Evolutionary conservation across 306 rosid genomes (phyloP).

Genomic region (Ceratonia siliqua): DNA sequence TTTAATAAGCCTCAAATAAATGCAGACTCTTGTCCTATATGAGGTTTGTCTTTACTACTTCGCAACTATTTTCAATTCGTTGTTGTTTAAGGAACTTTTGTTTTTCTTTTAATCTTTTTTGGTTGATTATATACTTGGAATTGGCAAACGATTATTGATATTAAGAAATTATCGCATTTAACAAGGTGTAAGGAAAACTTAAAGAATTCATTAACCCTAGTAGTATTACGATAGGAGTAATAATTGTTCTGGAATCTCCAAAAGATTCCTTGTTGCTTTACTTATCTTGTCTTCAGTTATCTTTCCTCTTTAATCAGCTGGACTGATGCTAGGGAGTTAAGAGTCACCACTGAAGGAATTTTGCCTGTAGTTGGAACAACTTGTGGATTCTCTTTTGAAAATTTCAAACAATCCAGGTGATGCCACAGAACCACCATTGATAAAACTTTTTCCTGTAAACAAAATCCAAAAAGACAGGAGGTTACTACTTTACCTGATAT

Average conservation of each 20-base stretch:
- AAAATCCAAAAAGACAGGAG: slow-evolving; percentile 23
- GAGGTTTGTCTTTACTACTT: not conserved
- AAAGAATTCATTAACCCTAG: not conserved
- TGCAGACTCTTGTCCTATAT: not conserved
- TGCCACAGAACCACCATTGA: slow-evolving; percentile 8
- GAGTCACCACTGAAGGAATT: not conserved
- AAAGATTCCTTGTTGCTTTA: slow-evolving; percentile 3
- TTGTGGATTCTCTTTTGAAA: not conserved
- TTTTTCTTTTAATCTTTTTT: not conserved
- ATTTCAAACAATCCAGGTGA: not conserved
- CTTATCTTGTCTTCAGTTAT: not conserved
- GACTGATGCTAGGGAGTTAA: not conserved
- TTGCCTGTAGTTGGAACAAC: not conserved
- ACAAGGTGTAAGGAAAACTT: not conserved
- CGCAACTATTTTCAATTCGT: not conserved
- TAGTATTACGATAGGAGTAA: not conserved
- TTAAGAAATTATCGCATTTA: not conserved
- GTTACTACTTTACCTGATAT: not conserved
- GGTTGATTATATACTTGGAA: not conserved
- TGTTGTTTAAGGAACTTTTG: not conserved
- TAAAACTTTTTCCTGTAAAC: slow-evolving; percentile 13
- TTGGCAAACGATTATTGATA: not conserved
- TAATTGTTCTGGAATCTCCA: not conserved
- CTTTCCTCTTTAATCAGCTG: not conserved
- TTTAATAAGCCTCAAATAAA: not conserved